Evolutionary conservation across 2,329 filamentous ascomycete genomes (phyloP), one percentile per base, ranked within the genome.

Genomic region (Ophiostoma australiae): DNA sequence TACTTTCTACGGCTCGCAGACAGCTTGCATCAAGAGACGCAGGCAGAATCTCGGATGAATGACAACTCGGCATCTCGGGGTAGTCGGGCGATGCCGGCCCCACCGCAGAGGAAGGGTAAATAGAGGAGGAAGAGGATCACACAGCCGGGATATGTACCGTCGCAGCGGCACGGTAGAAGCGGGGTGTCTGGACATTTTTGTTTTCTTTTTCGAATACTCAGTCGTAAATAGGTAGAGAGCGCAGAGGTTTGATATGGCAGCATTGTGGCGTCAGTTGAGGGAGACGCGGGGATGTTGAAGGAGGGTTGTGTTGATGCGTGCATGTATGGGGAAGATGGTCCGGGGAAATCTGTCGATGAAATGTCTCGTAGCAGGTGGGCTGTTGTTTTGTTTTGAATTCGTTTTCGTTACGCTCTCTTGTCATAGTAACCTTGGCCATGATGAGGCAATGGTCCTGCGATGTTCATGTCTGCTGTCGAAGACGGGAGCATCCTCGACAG

Each of bases 71-170:
- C 33, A 35, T 37, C 31, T 65, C 61, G 61, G 15, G 61, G 61
- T n/a, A 35, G 61, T 65, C 61, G 61, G 61, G 61, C 61, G 31
- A 37, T 35, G 61, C 61, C 61, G 61, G 61, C 61, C 61, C 61
- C 61, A 65, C 61, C 31, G 31, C 8, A 4, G 61, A 20, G 6
- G 33, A 39, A n/a, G 31, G 33, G 61, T n/a, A 37, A 10, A 63
- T 17, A 31, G 23, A 65, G 31, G 33, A n/a, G 8, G 23, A 23
- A 31, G 23, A 55, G 52, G 52, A 58, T 58, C 20, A 58, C 39
- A 58, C n/a, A 58, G 27, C 23, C 52, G 52, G n/a, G 10, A 27
- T 58, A 8, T 13, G 11, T 27, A 58, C 61, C 31, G 61, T 23
- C 31, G 31, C 15, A 63, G 15, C 58, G 31, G 58, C 27, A 58